phyloP scores from a whole-genome alignment of 306 rosid species.

The Acacia confusa region DNA sequence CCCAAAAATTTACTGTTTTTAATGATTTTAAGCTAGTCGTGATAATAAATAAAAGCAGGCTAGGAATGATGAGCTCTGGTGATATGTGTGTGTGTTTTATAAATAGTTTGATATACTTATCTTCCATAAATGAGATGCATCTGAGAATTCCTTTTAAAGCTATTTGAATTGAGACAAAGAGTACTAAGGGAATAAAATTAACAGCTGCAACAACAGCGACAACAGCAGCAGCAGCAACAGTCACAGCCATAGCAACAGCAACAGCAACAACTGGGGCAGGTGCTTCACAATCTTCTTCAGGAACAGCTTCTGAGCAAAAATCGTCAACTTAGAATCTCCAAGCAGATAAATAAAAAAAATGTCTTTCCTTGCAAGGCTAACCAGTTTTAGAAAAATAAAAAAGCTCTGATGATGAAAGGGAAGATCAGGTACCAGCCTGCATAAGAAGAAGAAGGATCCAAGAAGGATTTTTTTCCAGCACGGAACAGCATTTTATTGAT shows the following conservation, averaged over 20 bases:
- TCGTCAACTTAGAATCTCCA: constrained; percentile 43
- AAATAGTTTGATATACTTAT: neutral
- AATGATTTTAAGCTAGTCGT: neutral
- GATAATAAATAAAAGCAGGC: neutral
- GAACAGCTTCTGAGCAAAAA: constrained; percentile 53
- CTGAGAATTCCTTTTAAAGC: neutral
- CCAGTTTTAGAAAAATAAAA: neutral
- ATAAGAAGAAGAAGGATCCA: constrained; percentile 14
- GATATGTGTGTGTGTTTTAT: neutral
- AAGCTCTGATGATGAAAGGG: constrained; percentile 31
- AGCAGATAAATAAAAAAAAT: constrained; percentile 15
- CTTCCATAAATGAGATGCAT: neutral
- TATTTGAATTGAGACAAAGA: neutral
- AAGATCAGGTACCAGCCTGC: constrained; percentile 14
- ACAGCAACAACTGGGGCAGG: constrained; percentile 20
- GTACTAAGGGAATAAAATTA: constrained; percentile 26
- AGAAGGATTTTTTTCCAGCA: constrained; percentile 8
- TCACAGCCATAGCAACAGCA: constrained; percentile 35
- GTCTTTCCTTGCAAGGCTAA: constrained; percentile 47
- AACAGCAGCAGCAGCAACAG: constrained; percentile 25
- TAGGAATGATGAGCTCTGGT: neutral
- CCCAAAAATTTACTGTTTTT: neutral
- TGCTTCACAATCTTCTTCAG: constrained; percentile 48
- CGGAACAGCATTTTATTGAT: constrained; percentile 24
- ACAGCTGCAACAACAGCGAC: constrained; percentile 48